phyloP scores from a whole-genome alignment of 352 stramenopile species.

The Bremia lactucae region DNA sequence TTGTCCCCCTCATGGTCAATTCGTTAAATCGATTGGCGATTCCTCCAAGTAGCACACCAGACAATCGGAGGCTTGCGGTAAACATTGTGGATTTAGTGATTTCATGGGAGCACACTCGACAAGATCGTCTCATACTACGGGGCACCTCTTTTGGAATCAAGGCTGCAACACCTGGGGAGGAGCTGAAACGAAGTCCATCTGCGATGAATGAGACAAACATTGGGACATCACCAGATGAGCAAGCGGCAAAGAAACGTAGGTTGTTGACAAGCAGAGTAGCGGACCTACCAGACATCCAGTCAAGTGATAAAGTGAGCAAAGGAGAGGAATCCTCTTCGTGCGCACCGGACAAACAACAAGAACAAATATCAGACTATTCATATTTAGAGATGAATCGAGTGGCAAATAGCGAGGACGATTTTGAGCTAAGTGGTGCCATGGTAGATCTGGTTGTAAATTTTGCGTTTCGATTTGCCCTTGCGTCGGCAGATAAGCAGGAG shows the following conservation, averaged over 20 bases:
- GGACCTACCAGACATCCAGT: conserved; percentile 7
- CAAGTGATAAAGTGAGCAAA: conserved; percentile 5
- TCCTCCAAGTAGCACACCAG: conserved; percentile 84
- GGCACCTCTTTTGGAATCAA: conserved; percentile 7
- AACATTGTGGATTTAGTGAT: conserved; percentile 94
- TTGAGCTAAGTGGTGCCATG: conserved; percentile 79
- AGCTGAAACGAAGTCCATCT: conserved; percentile 28
- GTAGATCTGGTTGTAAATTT: conserved; percentile 91
- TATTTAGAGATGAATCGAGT: conserved; percentile 15
- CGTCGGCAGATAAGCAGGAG: conserved; percentile 84
- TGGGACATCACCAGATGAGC: conserved; percentile 8
- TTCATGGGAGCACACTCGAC: conserved; percentile 88
- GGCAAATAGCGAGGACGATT: conserved; percentile 66
- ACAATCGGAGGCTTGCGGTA: conserved; percentile 90
- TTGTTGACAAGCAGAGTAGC: conserved; percentile 15
- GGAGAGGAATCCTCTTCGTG: conserved; percentile 2
- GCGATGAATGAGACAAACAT: conserved; percentile 10
- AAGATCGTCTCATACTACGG: conserved; percentile 44
- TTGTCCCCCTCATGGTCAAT: conserved; percentile 94
- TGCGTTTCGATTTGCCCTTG: conserved; percentile 77
- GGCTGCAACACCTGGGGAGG: conserved; percentile 10
- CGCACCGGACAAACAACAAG: conserved; percentile 5
- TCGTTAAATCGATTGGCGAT: conserved; percentile 93
- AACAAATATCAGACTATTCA: conserved; percentile 9
- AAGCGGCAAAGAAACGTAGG: conserved; percentile 40